Conservation (phyloP, 139 green algal species). For the Picochlorum sp. region DNA sequence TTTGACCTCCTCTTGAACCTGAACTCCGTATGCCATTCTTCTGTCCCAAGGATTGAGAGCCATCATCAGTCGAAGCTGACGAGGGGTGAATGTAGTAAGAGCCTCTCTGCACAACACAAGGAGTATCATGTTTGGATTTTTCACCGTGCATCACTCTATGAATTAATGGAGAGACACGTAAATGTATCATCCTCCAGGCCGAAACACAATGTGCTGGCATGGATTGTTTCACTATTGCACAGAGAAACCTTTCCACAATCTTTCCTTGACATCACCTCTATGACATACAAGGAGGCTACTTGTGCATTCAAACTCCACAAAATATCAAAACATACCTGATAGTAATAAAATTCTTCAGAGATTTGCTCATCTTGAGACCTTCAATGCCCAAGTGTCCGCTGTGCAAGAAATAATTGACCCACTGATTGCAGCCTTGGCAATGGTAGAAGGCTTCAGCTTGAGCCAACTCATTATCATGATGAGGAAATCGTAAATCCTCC, state of each 20-base stretch:
- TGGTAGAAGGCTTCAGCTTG: conserved; percentile 53
- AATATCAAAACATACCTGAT: conserved; percentile 54
- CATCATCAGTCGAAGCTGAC: conserved; percentile 94
- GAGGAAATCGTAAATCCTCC: conserved; percentile 92
- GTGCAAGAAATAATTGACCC: conserved; percentile 99
- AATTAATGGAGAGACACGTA: not conserved
- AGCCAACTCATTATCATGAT: conserved; percentile 98
- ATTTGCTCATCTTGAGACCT: conserved; percentile 98
- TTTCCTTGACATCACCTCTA: too few species aligned
- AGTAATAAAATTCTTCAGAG: conserved; percentile 99
- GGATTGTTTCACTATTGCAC: too few species aligned
- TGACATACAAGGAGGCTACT: too few species aligned
- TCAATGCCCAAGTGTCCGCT: conserved; percentile 92
- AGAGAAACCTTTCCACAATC: too few species aligned
- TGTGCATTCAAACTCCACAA: too few species aligned
- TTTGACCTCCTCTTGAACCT: conserved; percentile 55
- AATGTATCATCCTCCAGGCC: too few species aligned
- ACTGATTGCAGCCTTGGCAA: conserved; percentile 70
- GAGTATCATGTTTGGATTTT: too few species aligned
- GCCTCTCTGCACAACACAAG: conserved; percentile 53
- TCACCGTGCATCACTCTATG: not conserved
- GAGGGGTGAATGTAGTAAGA: conserved; percentile 64
- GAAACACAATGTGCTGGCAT: too few species aligned
- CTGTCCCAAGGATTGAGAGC: conserved; percentile 82
- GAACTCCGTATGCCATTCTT: conserved; percentile 62